Conservation (phyloP, 306 rosid genomes). For the Glycine latifolia region DNA sequence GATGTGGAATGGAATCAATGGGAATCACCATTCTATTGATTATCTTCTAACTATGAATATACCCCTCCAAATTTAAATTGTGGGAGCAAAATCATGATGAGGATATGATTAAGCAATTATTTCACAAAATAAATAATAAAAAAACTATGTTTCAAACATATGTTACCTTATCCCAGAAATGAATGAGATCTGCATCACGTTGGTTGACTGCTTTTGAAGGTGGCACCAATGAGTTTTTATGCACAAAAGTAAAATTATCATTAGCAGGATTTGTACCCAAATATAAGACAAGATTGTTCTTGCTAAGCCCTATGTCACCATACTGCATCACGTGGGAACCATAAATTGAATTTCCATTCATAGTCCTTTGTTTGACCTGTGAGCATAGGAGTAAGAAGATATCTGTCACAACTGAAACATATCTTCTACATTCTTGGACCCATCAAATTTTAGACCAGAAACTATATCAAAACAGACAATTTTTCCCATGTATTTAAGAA, state of each 20-base stretch:
- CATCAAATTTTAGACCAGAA: constrained; percentile 24
- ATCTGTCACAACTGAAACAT: constrained; percentile 34
- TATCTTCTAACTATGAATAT: constrained; percentile 34
- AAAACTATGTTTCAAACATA: constrained; percentile 6
- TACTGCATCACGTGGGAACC: constrained; percentile 99
- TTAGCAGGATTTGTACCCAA: constrained; percentile 94
- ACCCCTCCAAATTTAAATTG: neutral
- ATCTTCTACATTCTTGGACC: neutral
- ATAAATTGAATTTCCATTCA: constrained; percentile 61
- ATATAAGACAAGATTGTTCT: constrained; percentile 59
- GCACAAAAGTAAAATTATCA: constrained; percentile 74
- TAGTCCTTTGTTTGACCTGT: constrained; percentile 89
- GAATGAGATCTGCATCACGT: constrained; percentile 99
- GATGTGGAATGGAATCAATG: neutral
- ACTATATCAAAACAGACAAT: neutral
- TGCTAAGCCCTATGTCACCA: constrained; percentile 76
- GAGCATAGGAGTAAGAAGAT: constrained; percentile 33
- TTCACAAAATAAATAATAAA: constrained; percentile 1
- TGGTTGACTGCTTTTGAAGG: constrained; percentile 82
- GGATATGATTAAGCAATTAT: constrained; percentile 27
- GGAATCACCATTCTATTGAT: constrained; percentile 29
- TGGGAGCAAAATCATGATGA: constrained; percentile 4
- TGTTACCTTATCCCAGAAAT: constrained; percentile 94
- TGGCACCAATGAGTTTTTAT: constrained; percentile 71
- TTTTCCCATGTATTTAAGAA: neutral